These are phyloP conservation scores for Thelonectria olida DNA, from an alignment of 2,329 filamentous ascomycete genomes.

Conservation along the genomic window DNA sequence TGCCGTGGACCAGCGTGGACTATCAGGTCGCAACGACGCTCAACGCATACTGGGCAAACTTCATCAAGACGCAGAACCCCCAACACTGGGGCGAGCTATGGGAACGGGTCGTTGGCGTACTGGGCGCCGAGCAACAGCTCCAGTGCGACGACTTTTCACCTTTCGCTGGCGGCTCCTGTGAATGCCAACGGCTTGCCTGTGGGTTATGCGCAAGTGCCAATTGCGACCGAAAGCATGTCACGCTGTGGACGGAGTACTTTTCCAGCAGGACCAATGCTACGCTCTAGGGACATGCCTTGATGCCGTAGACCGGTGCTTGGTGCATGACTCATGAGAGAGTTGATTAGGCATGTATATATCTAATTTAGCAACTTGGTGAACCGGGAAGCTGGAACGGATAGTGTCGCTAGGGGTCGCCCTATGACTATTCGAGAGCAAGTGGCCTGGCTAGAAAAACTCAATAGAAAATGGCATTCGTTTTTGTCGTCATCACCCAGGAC, in stretches of 20 bases:
- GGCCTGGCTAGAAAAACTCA: no score
- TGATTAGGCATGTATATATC: neutral
- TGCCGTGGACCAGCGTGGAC: neutral
- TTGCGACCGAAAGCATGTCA: neutral
- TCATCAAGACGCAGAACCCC: conserved; percentile 10
- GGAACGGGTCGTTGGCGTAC: neutral
- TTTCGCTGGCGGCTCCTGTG: neutral
- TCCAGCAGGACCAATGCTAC: neutral
- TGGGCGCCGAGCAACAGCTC: neutral
- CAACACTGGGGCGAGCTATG: neutral
- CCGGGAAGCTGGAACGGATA: no score
- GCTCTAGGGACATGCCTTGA: neutral
- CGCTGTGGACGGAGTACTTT: neutral
- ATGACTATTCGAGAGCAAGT: no score
- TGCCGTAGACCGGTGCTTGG: neutral
- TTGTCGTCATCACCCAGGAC: no score
- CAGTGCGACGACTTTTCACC: neutral
- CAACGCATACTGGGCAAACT: conserved; percentile 7
- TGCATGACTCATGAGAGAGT: no score
- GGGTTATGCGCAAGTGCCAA: neutral
- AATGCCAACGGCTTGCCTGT: neutral
- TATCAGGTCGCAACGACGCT: neutral
- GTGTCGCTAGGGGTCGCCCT: no score
- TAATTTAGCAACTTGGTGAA: no score
- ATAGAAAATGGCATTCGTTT: no score